These are phyloP conservation scores for Apostasia shenzhenica DNA, from an alignment of 106 monocot genomes.

Conservation along the genomic window DNA sequence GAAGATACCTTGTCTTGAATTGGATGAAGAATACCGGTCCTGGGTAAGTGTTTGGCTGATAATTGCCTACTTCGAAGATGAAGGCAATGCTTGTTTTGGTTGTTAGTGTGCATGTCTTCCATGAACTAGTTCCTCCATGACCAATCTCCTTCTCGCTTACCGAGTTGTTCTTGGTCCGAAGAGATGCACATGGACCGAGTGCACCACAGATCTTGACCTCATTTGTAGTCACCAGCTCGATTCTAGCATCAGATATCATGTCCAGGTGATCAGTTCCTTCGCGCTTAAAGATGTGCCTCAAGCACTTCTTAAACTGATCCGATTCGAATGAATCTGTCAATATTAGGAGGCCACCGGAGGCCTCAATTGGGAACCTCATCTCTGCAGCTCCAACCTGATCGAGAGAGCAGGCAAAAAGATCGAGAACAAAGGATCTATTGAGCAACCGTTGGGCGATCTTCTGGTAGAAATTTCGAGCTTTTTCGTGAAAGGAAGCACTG, in stretches of 20 bases:
- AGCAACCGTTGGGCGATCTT: constrained; percentile 45
- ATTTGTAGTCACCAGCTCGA: constrained; percentile 68
- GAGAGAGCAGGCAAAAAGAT: constrained; percentile 93
- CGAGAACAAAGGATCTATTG: constrained; percentile 60
- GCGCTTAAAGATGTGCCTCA: constrained; percentile 61
- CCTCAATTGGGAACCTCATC: constrained; percentile 63
- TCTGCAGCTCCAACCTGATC: constrained; percentile 93
- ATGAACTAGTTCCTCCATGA: constrained; percentile 54
- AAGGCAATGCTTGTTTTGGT: constrained; percentile 76
- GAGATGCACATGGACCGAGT: constrained; percentile 80
- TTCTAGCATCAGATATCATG: constrained; percentile 75
- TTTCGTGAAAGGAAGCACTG: constrained; percentile 34
- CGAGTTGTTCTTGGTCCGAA: constrained; percentile 34
- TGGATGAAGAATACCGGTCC: constrained; percentile 84
- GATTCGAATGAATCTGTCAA: constrained; percentile 82
- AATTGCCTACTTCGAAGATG: constrained; percentile 45
- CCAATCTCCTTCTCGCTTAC: constrained; percentile 78
- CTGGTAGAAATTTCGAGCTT: constrained; percentile 59
- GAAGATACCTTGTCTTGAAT: constrained; percentile 70
- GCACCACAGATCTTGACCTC: constrained; percentile 89
- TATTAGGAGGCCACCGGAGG: constrained; percentile 75
- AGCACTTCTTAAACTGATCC: constrained; percentile 65
- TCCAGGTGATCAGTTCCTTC: constrained; percentile 35
- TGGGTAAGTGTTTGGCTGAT: constrained; percentile 28
- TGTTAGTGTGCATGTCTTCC: constrained; percentile 64